Conservation (phyloP, 495 filamentous ascomycete species). For the Tuber aestivum region DNA sequence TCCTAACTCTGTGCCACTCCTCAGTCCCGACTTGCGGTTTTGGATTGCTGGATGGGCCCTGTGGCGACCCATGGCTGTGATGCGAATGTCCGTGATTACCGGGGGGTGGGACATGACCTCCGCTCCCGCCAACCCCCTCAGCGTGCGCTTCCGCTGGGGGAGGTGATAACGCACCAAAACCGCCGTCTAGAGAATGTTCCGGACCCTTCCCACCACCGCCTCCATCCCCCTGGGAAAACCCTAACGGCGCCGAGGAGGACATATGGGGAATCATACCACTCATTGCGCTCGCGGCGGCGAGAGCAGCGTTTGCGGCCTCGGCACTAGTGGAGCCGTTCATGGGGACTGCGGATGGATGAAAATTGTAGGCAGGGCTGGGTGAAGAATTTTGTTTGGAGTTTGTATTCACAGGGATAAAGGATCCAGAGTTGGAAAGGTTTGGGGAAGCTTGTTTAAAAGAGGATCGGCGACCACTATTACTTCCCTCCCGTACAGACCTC, state of each 20-base stretch:
- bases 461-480: constrained; percentile 34
- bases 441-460: constrained; percentile 42
- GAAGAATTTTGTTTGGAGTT: constrained; percentile 35
- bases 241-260: constrained; percentile 35
- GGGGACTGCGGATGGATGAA: constrained; percentile 31
- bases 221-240: constrained; percentile 32
- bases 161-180: constrained; percentile 37
- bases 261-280: constrained; percentile 39
- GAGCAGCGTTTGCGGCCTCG: constrained; percentile 37
- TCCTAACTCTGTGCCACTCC: constrained; percentile 95
- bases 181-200: constrained; percentile 35
- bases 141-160: constrained; percentile 37
- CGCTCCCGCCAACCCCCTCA: constrained; percentile 35
- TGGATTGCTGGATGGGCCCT: constrained; percentile 34
- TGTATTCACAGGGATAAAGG: constrained; percentile 42
- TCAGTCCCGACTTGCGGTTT: constrained; percentile 93
- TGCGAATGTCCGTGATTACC: constrained; percentile 20
- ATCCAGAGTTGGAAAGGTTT: constrained; percentile 33
- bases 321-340: constrained; percentile 40
- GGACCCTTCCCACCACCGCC: constrained; percentile 21
- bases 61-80: constrained; percentile 32
- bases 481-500: constrained; percentile 39
- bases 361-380: constrained; percentile 28
- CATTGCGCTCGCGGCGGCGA: constrained; percentile 40
- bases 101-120: constrained; percentile 14